These are phyloP conservation scores for Colletotrichum sp. DNA, from an alignment of 2,329 filamentous ascomycete genomes.

Conservation along the genomic window DNA sequence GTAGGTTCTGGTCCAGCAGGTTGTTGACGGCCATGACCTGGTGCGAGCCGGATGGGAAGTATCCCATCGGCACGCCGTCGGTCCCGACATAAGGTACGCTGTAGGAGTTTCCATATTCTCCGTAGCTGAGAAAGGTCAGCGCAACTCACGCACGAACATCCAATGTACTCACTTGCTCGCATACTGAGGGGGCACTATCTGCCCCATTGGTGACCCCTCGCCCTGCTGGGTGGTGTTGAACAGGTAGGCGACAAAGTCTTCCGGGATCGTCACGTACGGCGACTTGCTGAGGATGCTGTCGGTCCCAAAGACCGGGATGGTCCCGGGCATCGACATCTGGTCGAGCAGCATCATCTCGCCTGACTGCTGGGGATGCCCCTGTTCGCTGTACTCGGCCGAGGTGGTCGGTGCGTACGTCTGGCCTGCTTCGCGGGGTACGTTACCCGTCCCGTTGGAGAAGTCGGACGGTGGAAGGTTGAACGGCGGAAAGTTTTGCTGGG, in stretches of 20 bases:
- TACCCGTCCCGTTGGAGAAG: slow-evolving; percentile 42
- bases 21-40: slow-evolving; percentile 92
- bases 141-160: background rate
- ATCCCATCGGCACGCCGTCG: slow-evolving; percentile 54
- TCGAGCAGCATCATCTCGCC: slow-evolving; percentile 66
- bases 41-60: slow-evolving; percentile 66
- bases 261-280: slow-evolving; percentile 81
- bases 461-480: slow-evolving; percentile 69
- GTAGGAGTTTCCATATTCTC: slow-evolving; percentile 56
- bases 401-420: slow-evolving; percentile 42
- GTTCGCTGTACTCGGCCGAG: slow-evolving; percentile 51
- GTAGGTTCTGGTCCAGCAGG: slow-evolving; percentile 79
- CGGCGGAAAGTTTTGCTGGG: slow-evolving; percentile 65
- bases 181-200: slow-evolving; percentile 52
- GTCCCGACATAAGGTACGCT: slow-evolving; percentile 53
- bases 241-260: slow-evolving; percentile 85
- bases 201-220: slow-evolving; percentile 57
- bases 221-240: slow-evolving; percentile 73
- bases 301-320: slow-evolving; percentile 86
- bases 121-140: slow-evolving; percentile 50
- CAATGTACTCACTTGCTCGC: slow-evolving; percentile 19
- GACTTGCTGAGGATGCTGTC: slow-evolving; percentile 82
- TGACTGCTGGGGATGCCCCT: slow-evolving; percentile 44
- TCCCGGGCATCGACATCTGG: slow-evolving; percentile 67
- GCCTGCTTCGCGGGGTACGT: slow-evolving; percentile 36